Evolutionary conservation across 2,329 filamentous ascomycete species (phyloP), one percentile per base, ranked within the genome.

Genomic region (Calcarisporium arbuscula): DNA sequence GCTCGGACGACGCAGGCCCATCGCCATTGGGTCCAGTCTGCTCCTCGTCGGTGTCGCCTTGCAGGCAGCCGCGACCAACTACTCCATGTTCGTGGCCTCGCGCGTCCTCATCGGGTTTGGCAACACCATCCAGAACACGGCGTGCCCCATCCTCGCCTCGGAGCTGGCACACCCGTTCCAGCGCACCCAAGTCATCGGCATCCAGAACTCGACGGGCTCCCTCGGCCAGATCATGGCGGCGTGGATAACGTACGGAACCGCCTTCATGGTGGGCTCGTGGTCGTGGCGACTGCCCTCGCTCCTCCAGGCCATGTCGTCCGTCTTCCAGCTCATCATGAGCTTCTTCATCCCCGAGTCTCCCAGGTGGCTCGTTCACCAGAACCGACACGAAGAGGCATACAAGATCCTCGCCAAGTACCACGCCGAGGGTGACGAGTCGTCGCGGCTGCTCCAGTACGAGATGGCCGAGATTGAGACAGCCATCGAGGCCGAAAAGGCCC

Each of bases 251-350:
- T 25, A 25, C 22, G 22, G 22, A n/a, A n/a, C n/a, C n/a, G n/a
- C n/a, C n/a, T n/a, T n/a, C n/a, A n/a, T n/a, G n/a, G n/a, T n/a
- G n/a, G n/a, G n/a, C n/a, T n/a, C n/a, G n/a, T 74, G 70, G 72
- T 62, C 62, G 1, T 71, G 67, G 72, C 58, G 68, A 30, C 57
- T 74, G 15, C 74, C 73, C 0, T 68, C 68, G 2, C 55, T 76
- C 4, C 49, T 73, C 3, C 74, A 78, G 47, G 63, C 65, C 28
- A 39, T 67, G 5, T 67, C 63, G 59, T 50, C 62, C 22, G 14
- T 25, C 22, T 25, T 10, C 22, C 22, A 10, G 14, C 10, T 25
- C 22, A 14, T 25, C 22, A 25, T 25, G 14, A 25, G 22, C 22
- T 25, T 25, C 22, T 25, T 25, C 22, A 14, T 25, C 14, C 22